Conservation (phyloP, 805 yeast species). For the Hanseniaspora pseudoguilliermondii region DNA sequence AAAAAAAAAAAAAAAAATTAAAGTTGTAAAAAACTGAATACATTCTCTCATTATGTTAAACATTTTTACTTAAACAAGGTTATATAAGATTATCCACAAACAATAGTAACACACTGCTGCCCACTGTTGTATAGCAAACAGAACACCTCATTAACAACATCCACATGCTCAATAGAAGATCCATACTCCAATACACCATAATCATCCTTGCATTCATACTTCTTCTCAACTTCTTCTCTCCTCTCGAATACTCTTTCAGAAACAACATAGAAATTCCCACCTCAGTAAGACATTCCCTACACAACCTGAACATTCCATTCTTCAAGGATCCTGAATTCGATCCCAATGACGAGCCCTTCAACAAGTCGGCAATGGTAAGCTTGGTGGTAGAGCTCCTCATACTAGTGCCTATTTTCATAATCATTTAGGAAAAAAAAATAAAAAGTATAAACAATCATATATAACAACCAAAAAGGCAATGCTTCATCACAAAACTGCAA, state of each 20-base stretch:
- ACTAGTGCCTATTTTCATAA: slow-evolving; percentile 10
- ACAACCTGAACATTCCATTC: slow-evolving; percentile 7
- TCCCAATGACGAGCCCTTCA: slow-evolving; percentile 21
- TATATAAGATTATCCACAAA: background rate
- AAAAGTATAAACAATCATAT: no score
- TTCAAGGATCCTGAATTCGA: slow-evolving; percentile 17
- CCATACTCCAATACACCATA: slow-evolving; percentile 27
- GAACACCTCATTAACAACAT: slow-evolving; percentile 24
- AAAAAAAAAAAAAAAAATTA: no score
- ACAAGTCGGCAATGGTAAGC: slow-evolving; percentile 16
- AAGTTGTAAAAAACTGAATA: no score
- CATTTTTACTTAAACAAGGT: no score
- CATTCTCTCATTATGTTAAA: no score
- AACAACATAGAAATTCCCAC: background rate
- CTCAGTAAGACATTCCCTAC: background rate
- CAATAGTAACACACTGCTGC: background rate
- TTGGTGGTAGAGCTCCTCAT: slow-evolving; percentile 14
- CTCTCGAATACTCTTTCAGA: background rate
- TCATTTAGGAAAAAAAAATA: background rate
- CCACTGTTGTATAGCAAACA: slow-evolving; percentile 4
- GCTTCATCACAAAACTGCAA: no score
- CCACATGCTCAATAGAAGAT: slow-evolving; percentile 30
- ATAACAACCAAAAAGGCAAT: background rate
- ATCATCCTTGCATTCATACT: slow-evolving; percentile 5
- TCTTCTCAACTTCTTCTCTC: background rate